Conservation (phyloP, 768 basidiomycete species). For the Boletus subparvulus region DNA sequence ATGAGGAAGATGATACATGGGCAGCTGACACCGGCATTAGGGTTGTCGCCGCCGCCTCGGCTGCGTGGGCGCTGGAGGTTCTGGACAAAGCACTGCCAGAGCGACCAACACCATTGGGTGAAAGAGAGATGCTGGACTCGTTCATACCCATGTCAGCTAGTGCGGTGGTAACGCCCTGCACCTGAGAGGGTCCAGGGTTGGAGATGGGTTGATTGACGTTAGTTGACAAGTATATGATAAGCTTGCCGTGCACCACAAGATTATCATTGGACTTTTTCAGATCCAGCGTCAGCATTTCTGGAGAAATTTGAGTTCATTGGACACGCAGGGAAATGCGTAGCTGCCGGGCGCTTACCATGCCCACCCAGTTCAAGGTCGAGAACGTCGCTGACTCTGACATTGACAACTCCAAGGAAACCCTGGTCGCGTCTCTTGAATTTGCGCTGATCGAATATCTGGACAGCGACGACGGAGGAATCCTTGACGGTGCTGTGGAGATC, state of each 20-base stretch:
- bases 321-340: not conserved
- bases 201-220: constrained; percentile 82
- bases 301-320: not conserved
- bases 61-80: constrained; percentile 66
- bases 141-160: constrained; percentile 62
- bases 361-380: constrained; percentile 90
- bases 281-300: constrained; percentile 96
- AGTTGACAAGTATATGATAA: constrained; percentile 95
- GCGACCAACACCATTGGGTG: constrained; percentile 39
- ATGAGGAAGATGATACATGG: constrained; percentile 25
- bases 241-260: constrained; percentile 94
- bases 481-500: constrained; percentile 72
- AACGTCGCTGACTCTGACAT: constrained; percentile 86
- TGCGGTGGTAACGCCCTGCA: constrained; percentile 56
- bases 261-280: constrained; percentile 99
- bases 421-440: constrained; percentile 99
- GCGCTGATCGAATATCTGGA: constrained; percentile 98
- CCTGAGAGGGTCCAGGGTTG: constrained; percentile 79
- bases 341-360: constrained; percentile 65
- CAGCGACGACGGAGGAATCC: constrained; percentile 96
- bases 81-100: constrained; percentile 53
- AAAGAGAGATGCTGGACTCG: constrained; percentile 58
- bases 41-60: constrained; percentile 46
- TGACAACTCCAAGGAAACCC: constrained; percentile 97
- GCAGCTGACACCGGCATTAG: constrained; percentile 42